Conservation (phyloP, 2,329 filamentous ascomycete genomes). For the Coniella vitis region DNA sequence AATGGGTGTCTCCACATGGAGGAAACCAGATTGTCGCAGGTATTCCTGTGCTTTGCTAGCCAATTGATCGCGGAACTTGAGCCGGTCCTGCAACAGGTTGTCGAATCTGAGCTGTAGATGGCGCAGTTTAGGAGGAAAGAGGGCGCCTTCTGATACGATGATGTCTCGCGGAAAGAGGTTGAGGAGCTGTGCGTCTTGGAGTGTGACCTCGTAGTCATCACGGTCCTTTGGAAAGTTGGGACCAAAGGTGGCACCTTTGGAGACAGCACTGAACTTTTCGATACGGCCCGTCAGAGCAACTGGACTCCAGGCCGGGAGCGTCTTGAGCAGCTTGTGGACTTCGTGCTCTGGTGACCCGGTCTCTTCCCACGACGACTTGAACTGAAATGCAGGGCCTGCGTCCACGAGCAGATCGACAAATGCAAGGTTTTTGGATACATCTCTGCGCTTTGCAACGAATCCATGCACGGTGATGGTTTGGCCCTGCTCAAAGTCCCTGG, state of each 20-base stretch:
- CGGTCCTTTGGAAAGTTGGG: slow-evolving; percentile 18
- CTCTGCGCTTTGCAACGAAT: slow-evolving; percentile 62
- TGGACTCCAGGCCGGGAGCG: slow-evolving; percentile 44
- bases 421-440: slow-evolving; percentile 60
- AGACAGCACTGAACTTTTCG: slow-evolving; percentile 20
- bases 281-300: slow-evolving; percentile 40
- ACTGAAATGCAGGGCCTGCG: slow-evolving; percentile 29
- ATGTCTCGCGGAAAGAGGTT: slow-evolving; percentile 71
- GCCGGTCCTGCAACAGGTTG: slow-evolving; percentile 54
- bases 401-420: slow-evolving; percentile 54
- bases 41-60: slow-evolving; percentile 44
- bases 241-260: not conserved
- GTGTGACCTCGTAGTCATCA: slow-evolving; percentile 44
- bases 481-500: slow-evolving; percentile 23
- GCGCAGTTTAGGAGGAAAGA: slow-evolving; percentile 67
- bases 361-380: slow-evolving; percentile 33
- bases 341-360: slow-evolving; percentile 28
- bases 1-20: slow-evolving; percentile 84
- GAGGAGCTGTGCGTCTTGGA: slow-evolving; percentile 58
- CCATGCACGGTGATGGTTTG: slow-evolving; percentile 54
- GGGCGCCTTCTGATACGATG: slow-evolving; percentile 66
- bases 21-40: slow-evolving; percentile 53
- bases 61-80: slow-evolving; percentile 62
- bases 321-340: slow-evolving; percentile 35
- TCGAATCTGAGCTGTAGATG: slow-evolving; percentile 83